Evolutionary conservation across 2,329 filamentous ascomycete species (phyloP).

Genomic region (Delphinella strobiligena): DNA sequence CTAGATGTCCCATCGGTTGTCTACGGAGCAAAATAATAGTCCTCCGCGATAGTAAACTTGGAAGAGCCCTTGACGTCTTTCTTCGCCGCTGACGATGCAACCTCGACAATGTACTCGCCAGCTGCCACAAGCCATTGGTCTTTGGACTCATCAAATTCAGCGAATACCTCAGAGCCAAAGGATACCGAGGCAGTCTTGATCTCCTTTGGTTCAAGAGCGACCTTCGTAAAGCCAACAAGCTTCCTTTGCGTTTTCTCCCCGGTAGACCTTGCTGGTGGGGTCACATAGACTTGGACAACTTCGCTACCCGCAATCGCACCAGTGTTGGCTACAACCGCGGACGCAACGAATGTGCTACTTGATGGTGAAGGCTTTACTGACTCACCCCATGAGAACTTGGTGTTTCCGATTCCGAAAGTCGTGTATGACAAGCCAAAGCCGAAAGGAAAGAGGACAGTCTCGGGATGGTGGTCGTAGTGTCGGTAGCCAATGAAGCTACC

Average conservation of each 20-base stretch:
- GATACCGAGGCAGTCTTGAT: no score
- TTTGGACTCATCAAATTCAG: no score
- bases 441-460: constrained; percentile 67
- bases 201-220: no score
- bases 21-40: no score
- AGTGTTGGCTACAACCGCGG: constrained; percentile 39
- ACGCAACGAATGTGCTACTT: constrained; percentile 21
- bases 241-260: constrained; percentile 59
- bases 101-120: no score
- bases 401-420: constrained; percentile 51
- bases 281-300: constrained; percentile 56
- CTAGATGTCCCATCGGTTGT: no score
- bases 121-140: no score
- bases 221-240: constrained; percentile 56
- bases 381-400: constrained; percentile 31
- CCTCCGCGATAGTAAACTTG: no score
- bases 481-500: constrained; percentile 78
- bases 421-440: constrained; percentile 76
- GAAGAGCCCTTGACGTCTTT: no score
- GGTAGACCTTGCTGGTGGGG: constrained; percentile 43
- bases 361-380: constrained; percentile 15
- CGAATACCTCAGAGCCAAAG: no score
- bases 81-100: no score
- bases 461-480: constrained; percentile 61
- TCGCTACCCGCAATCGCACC: constrained; percentile 48